These are phyloP conservation scores for Talaromyces marneffei DNA, from an alignment of 2,329 filamentous ascomycete genomes.

Conservation along the genomic window DNA sequence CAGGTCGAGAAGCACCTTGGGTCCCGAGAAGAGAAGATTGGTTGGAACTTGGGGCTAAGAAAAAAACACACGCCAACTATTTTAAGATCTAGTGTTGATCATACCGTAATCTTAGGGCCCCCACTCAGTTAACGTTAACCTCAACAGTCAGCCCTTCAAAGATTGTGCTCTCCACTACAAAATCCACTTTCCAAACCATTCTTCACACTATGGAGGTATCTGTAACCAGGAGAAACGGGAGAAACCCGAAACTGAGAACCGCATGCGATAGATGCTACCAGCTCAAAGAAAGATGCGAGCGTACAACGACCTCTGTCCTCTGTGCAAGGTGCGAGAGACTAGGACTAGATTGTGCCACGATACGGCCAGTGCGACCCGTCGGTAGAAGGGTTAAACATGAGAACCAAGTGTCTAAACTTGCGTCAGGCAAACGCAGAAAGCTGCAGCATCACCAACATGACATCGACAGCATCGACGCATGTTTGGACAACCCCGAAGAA, in stretches of 20 bases:
- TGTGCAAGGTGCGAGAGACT: slow-evolving; percentile 7
- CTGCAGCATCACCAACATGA: not conserved
- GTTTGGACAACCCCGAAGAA: slow-evolving; percentile 1
- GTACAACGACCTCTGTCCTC: not conserved
- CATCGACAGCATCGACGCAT: not conserved
- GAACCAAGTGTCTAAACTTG: not conserved
- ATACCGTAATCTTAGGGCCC: not conserved
- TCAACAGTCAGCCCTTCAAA: not conserved
- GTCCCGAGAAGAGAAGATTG: not conserved
- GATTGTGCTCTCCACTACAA: not conserved
- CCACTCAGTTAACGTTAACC: not conserved
- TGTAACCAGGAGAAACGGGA: not conserved
- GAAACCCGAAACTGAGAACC: not conserved
- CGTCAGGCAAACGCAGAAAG: not conserved
- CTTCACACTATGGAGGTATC: not conserved
- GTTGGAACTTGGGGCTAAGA: too few species aligned
- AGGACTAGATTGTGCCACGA: not conserved
- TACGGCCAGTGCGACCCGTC: slow-evolving; percentile 1
- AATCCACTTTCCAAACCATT: not conserved
- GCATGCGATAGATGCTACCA: slow-evolving; percentile 11
- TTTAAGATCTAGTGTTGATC: not conserved
- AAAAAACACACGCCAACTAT: too few species aligned
- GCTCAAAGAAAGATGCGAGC: slow-evolving; percentile 12
- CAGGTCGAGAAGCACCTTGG: not conserved
- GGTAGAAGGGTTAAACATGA: slow-evolving; percentile 2